Base-by-base conservation (phyloP, 352 stramenopile genomes). In the Aphanomyces cochlioides region DNA sequence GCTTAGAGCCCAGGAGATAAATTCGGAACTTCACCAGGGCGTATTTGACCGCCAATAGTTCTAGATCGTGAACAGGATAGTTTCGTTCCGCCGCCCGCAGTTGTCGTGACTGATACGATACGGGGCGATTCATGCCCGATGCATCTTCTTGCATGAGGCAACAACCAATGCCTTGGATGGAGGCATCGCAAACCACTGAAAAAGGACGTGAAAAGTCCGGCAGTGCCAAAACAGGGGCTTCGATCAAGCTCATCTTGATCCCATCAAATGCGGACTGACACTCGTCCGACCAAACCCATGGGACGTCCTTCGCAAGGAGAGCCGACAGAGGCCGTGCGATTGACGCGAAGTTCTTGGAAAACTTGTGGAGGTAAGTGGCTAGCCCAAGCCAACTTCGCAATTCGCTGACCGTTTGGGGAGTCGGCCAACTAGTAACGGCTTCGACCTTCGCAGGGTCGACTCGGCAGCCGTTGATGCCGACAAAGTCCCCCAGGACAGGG, bases 401-500 rank as follows among this genome's bases (percentile, higher is more conserved):
- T n/a, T 58, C 8, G 76, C 73, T 0, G 63, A 74, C 41, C 74
- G 74, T 15, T 74, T 59, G 15, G 70, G 41, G 28, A 17, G 41
- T 41, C 76, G 65, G 56, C 54, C 66, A 77, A 15, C 37, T 36
- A 17, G 61, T 39, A 40, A 79, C 75, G 3, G 47, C 60, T 10
- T 66, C 48, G 4, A 34, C 39, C 54, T 50, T 78, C 13, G 19
- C 38, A 1, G 66, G 71, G 40, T 73, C 58, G 3, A 13, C 34
- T 19, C 61, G 47, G 47, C 56, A 74, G 4, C 39, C 2, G 61
- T 50, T 36, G 56, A 73, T 0, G 43, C 60, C 17, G 34, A 73
- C 7, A n/a, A 76, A 77, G 58, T 76, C 75, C 3, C 69, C 66
- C 7, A 83, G 64, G 5, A 78, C 56, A 41, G 48, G 75, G 38